Evolutionary conservation across 2,329 filamentous ascomycete species (phyloP).

Genomic region (Alternaria triticina): DNA sequence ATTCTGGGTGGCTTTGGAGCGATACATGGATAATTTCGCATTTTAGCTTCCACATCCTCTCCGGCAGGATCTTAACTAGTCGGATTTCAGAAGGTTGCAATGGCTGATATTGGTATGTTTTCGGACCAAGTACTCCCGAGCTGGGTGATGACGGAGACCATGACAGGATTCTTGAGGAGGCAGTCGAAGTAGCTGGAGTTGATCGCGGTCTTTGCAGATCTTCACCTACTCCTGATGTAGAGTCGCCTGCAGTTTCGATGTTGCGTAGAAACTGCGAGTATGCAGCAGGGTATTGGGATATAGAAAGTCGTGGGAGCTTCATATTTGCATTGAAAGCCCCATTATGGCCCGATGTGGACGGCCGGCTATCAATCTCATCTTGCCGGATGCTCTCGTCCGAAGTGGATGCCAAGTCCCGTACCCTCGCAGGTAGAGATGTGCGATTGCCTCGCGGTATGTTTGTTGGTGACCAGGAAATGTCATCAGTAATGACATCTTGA

Average conservation of each 20-base stretch:
- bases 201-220: neutral
- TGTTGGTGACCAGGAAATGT: too few relatives aligned
- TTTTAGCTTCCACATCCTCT: neutral
- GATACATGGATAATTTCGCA: neutral
- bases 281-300: neutral
- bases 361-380: neutral
- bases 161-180: neutral
- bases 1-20: neutral
- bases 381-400: neutral
- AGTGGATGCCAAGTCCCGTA: neutral
- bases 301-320: neutral
- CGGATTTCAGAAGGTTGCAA: neutral
- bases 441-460: too few relatives aligned
- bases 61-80: neutral
- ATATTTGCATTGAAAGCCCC: neutral
- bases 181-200: neutral
- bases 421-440: too few relatives aligned
- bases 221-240: neutral
- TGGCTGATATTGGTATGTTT: neutral
- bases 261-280: neutral
- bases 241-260: neutral
- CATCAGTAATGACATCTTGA: too few relatives aligned
- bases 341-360: neutral
- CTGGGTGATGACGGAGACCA: neutral
- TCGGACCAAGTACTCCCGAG: neutral